Percentiles rank a stretch among this genome's conserved stretches.
phyloP scores from a whole-genome alignment of 192 early-diverging fungal genomes.

The Gamsiella multidivaricata region DNA sequence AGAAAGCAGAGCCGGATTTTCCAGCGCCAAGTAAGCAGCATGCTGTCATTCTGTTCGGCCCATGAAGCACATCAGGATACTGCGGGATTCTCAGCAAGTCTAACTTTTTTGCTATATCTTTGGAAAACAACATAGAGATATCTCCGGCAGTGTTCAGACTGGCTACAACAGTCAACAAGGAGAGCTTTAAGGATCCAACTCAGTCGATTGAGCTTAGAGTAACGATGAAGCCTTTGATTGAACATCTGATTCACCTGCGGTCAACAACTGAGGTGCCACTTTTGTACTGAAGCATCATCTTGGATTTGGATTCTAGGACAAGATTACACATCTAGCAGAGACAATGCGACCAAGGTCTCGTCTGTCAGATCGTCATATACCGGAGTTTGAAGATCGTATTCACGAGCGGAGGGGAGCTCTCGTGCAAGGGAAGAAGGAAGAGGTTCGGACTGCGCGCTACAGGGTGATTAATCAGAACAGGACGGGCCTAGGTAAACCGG shows the following conservation, averaged over 20 bases:
- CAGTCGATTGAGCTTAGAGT: conserved; percentile 67
- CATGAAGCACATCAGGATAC: no score
- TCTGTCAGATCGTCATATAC: conserved; percentile 7
- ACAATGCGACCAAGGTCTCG: conserved; percentile 21
- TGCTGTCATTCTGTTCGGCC: neutral
- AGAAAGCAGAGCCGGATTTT: conserved; percentile 7
- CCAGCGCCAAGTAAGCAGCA: conserved; percentile 13
- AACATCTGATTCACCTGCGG: no score
- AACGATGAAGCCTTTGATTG: no score
- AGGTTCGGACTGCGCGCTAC: conserved; percentile 57
- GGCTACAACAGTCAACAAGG: conserved; percentile 74
- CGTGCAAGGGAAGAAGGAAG: conserved; percentile 15
- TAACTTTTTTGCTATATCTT: neutral
- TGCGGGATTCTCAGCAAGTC: no score
- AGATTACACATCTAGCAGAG: conserved; percentile 34
- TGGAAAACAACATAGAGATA: conserved; percentile 8
- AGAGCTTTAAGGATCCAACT: conserved; percentile 63
- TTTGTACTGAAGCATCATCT: neutral
- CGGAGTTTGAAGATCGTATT: conserved; percentile 20
- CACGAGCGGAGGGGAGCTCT: conserved; percentile 20
- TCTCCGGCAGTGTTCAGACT: conserved; percentile 68
- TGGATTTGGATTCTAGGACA: conserved; percentile 21
- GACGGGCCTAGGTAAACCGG: conserved; percentile 1
- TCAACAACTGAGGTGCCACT: no score
- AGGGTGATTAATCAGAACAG: conserved; percentile 62